Percentiles rank a stretch among this genome's conserved stretches.
phyloP scores from a whole-genome alignment of 139 green algal species.

The Marvania coccoides region DNA sequence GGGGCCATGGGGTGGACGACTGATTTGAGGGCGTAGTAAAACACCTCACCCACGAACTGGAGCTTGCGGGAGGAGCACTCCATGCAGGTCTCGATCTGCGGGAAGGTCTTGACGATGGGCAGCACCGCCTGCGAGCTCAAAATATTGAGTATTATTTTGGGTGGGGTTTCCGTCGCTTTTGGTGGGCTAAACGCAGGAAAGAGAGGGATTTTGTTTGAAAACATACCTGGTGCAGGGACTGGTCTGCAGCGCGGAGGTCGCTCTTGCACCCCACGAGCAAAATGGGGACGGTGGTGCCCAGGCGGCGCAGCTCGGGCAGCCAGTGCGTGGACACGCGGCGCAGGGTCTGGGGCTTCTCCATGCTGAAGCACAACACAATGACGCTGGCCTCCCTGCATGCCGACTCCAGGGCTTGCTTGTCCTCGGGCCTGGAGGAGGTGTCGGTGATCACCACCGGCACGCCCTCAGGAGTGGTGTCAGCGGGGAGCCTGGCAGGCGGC shows the following conservation, averaged over 20 bases:
- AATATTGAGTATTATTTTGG: no score
- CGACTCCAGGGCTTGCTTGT: constrained; percentile 43
- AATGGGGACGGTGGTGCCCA: constrained; percentile 45
- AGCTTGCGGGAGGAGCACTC: constrained; percentile 74
- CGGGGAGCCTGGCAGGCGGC: constrained; percentile 59
- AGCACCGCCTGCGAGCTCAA: constrained; percentile 32
- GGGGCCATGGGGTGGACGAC: constrained; percentile 84
- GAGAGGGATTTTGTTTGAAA: no score
- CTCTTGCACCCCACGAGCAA: constrained; percentile 67
- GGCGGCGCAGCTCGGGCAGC: constrained; percentile 57
- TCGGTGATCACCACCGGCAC: constrained; percentile 71
- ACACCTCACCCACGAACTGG: constrained; percentile 49
- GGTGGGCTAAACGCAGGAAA: not conserved
- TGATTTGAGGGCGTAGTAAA: constrained; percentile 72
- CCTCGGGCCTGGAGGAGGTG: constrained; percentile 64
- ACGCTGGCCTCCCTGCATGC: constrained; percentile 54
- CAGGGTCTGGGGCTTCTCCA: constrained; percentile 38
- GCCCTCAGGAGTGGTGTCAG: constrained; percentile 55
- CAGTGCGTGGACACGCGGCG: constrained; percentile 48
- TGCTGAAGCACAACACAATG: constrained; percentile 67
- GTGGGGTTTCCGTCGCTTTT: no score
- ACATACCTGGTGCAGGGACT: constrained; percentile 41
- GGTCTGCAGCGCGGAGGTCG: constrained; percentile 54
- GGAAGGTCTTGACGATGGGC: constrained; percentile 50
- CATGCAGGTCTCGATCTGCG: constrained; percentile 80